These are phyloP conservation scores for Globisporangium canariense DNA, from an alignment of 352 stramenopile genomes.

Conservation along the genomic window DNA sequence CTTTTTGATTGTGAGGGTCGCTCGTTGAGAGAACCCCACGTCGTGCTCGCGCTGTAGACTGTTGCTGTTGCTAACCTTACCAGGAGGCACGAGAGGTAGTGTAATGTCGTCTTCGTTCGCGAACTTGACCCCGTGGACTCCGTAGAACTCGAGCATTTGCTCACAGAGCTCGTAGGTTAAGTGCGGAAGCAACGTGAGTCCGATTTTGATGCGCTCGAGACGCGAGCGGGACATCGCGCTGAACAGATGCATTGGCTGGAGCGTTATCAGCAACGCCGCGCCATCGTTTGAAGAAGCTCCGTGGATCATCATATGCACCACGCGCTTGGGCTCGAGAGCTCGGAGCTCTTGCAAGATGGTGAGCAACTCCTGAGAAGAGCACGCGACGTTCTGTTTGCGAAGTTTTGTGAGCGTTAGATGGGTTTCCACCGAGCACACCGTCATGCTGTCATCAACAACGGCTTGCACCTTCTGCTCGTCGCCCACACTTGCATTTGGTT, in stretches of 20 bases:
- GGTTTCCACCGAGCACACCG: not conserved
- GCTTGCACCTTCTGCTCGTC: not conserved
- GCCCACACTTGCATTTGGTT: not conserved
- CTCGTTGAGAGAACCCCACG: not conserved
- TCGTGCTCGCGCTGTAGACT: not conserved
- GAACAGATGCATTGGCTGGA: not conserved
- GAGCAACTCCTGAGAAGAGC: not conserved
- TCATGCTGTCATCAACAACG: not conserved
- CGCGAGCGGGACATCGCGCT: not conserved
- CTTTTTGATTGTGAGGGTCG: not conserved
- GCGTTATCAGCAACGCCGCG: not conserved
- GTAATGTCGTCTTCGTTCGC: not conserved
- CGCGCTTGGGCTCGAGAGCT: not conserved
- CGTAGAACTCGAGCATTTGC: slow-evolving; percentile 27
- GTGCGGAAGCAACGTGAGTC: slow-evolving; percentile 27
- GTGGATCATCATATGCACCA: not conserved
- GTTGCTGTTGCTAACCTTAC: not conserved
- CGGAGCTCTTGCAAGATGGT: not conserved
- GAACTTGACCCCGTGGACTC: slow-evolving; percentile 17
- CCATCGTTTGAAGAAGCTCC: not conserved
- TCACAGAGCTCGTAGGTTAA: slow-evolving; percentile 23
- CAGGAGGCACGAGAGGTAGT: not conserved
- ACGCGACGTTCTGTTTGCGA: not conserved
- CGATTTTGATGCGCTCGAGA: slow-evolving; percentile 21
- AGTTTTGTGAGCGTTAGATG: not conserved